These are phyloP conservation scores for Albatrellus ellisii DNA, from an alignment of 768 basidiomycete species.

Conservation along the genomic window DNA sequence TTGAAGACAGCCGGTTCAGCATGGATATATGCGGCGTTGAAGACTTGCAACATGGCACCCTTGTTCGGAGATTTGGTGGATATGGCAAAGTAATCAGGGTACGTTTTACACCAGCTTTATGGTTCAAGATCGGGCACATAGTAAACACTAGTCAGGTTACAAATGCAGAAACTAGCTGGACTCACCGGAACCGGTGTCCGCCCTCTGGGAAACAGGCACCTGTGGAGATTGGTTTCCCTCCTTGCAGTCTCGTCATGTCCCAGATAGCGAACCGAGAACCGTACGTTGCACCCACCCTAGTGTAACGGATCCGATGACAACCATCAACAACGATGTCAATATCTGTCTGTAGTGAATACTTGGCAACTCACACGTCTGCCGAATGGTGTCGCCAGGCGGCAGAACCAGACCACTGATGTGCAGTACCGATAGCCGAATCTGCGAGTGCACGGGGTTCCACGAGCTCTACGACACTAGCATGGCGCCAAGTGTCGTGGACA, in stretches of 20 bases:
- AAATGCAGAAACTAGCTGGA: background rate
- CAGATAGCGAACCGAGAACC: constrained; percentile 63
- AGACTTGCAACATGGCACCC: background rate
- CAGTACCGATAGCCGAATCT: too few species aligned
- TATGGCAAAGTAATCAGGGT: constrained; percentile 68
- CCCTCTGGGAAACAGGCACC: constrained; percentile 57
- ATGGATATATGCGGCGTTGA: background rate
- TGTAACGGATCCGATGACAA: too few species aligned
- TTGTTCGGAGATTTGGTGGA: constrained; percentile 31
- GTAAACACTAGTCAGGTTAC: too few species aligned
- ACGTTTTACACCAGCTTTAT: constrained; percentile 63
- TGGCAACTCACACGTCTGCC: constrained; percentile 49
- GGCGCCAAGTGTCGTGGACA: too few species aligned
- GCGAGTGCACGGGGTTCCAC: constrained; percentile 55
- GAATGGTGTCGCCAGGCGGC: constrained; percentile 62
- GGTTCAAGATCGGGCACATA: constrained; percentile 2
- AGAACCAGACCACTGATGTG: constrained; percentile 37
- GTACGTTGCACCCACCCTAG: constrained; percentile 66
- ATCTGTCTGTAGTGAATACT: background rate
- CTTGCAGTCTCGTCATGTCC: constrained; percentile 60
- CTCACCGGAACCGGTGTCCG: constrained; percentile 53
- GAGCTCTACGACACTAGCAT: constrained; percentile 61
- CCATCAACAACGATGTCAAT: background rate
- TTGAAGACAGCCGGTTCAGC: background rate
- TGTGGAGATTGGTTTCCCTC: constrained; percentile 57